A percentile compares a stretch with the other conserved stretches of the same genome.
These are phyloP conservation scores for Ammopiptanthus mongolicus DNA, from an alignment of 306 rosid species.

Conservation along the genomic window DNA sequence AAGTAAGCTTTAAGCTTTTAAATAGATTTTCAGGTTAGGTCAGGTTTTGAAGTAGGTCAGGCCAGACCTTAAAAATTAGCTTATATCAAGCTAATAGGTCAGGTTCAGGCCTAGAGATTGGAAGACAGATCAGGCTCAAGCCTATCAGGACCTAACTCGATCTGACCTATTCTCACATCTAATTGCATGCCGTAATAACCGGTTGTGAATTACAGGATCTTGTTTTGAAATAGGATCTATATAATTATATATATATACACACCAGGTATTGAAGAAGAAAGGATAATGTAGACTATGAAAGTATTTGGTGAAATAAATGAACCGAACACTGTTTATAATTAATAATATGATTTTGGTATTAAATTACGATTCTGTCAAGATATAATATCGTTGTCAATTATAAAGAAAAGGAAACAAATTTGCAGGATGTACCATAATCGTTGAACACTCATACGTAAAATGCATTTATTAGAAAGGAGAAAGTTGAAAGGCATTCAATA, in stretches of 20 bases:
- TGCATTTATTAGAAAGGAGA: slow-evolving; percentile 42
- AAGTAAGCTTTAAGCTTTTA: no score
- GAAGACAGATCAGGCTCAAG: no score
- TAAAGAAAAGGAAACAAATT: slow-evolving; percentile 37
- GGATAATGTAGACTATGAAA: not conserved
- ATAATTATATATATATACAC: not conserved
- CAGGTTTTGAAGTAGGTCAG: no score
- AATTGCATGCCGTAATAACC: no score
- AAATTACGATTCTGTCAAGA: slow-evolving; percentile 27
- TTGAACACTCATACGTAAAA: not conserved
- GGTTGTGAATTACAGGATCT: no score
- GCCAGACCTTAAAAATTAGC: no score
- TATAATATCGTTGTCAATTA: slow-evolving; percentile 44
- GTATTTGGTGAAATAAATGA: slow-evolving; percentile 42
- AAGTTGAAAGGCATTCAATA: slow-evolving; percentile 19
- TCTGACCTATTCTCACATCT: no score
- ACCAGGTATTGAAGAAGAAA: not conserved
- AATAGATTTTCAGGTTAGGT: no score
- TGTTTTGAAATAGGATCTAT: not conserved
- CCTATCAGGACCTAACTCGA: no score
- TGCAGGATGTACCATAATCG: slow-evolving; percentile 27
- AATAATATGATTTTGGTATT: slow-evolving; percentile 34
- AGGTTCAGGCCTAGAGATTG: no score
- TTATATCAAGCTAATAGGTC: no score
- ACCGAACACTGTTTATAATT: slow-evolving; percentile 23